Evolutionary conservation across 306 rosid species (phyloP), one percentile per base, ranked within the genome.

Genomic region (Rosa multiflora): DNA sequence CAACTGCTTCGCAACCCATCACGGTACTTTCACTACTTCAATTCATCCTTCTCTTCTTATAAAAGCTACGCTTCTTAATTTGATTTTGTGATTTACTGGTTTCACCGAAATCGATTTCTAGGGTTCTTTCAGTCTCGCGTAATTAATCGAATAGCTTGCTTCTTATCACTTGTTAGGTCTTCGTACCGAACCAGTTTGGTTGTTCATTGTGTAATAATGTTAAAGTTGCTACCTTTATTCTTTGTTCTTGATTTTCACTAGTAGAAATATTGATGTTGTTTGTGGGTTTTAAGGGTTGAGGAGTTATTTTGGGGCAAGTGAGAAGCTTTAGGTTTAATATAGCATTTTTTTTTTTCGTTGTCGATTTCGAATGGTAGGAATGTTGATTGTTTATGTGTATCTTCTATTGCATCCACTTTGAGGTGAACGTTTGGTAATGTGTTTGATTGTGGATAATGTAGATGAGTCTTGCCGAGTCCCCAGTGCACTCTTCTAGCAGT

Each of bases 401-500:
- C 17, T 61, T 13, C 10, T 1, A 7, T 1, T 64, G 7, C 2
- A 7, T 63, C n/a, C 1, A 63, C 13, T 15, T 72, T 72, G 35
- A 35, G 64, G 32, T 58, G 21, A 4, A 9, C 9, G 44, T 75
- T 26, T 59, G 23, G 15, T 40, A 7, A 21, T 32, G 21, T 59
- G 2, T 67, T 21, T 8, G 44, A 10, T 73, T 73, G 8, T 39
- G 3, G 39, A 37, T 42, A 5, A 75, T 75, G n/a, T 26, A 70
- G 81, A 78, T 78, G 81, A 78, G 76, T 78, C 6, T 70, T 44
- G 61, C 81, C 20, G 76, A 70, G 20, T 56, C 62, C 18, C 81
- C 81, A 3, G 67, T 51, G 18, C 55, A 70, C 29, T 70, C 78
- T 6, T 75, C 78, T 29, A 61, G 78, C 78, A 75, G 78, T 1